Percentiles rank a stretch among this genome's conserved stretches.
These are phyloP conservation scores for Balansia obtecta DNA, from an alignment of 2,329 filamentous ascomycete species.

Conservation along the genomic window DNA sequence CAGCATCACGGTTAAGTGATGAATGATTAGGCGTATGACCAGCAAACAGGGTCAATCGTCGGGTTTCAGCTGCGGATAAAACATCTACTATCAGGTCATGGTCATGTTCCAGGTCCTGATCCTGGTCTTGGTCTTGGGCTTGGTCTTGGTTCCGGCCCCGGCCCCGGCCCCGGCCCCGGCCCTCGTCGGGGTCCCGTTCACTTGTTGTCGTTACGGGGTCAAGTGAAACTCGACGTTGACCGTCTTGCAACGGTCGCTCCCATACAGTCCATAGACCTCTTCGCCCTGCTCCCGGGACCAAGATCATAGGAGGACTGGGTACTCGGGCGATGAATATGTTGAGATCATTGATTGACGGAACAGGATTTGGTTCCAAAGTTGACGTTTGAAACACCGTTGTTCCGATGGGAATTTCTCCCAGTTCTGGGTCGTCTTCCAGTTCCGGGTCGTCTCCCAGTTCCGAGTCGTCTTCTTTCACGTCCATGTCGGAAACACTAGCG, in stretches of 20 bases:
- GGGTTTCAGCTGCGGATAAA: slow-evolving; percentile 34
- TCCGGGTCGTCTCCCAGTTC: slow-evolving; percentile 45
- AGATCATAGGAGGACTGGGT: slow-evolving; percentile 12
- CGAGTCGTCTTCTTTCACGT: slow-evolving; percentile 45
- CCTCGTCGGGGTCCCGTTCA: too few species aligned
- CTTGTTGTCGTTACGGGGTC: slow-evolving; percentile 16
- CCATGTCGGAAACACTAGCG: slow-evolving; percentile 34
- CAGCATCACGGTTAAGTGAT: slow-evolving; percentile 28
- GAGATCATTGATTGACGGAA: slow-evolving; percentile 14
- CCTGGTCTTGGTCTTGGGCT: slow-evolving; percentile 12
- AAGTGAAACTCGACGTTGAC: slow-evolving; percentile 4
- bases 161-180: slow-evolving; percentile 17
- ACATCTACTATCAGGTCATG: too few species aligned
- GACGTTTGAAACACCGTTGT: slow-evolving; percentile 37
- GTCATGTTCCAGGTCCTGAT: too few species aligned
- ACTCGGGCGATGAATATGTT: slow-evolving; percentile 17
- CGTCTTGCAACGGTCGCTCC: slow-evolving; percentile 3
- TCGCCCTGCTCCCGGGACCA: neutral
- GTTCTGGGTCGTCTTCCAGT: slow-evolving; percentile 42
- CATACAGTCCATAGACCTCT: neutral
- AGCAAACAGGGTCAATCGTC: slow-evolving; percentile 47
- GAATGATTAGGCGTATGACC: slow-evolving; percentile 51
- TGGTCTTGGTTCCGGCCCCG: slow-evolving; percentile 10
- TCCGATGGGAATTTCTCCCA: slow-evolving; percentile 48
- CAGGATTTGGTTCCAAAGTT: slow-evolving; percentile 27